Base-by-base conservation (phyloP, 2,329 filamentous ascomycete species). In the Ilyonectria robusta region DNA sequence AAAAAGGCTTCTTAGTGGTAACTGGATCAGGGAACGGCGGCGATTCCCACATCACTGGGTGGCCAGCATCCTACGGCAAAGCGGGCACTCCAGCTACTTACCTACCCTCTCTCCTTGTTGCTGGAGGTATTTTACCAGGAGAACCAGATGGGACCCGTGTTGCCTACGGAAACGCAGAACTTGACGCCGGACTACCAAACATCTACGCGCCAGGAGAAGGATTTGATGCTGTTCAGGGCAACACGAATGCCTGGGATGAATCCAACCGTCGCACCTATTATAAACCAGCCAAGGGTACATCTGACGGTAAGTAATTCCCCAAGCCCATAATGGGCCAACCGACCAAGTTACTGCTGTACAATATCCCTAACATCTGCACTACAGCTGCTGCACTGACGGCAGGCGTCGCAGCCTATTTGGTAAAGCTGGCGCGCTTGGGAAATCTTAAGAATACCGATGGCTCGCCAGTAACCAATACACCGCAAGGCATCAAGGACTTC, bases 331-430 rank as follows among this genome's bases (percentile, higher is more conserved):
- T 10, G 26, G 26, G 26, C 4, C 26, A 6, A 26, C 6, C 6
- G 5, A 26, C 26, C 26, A 6, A 26, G 26, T 26, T 26, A 6
- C 6, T 5, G 5, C 26, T 26, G 6, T 26, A 6, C 26, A 26
- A 26, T 26, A 26, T 26, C 26, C 4, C 26, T 26, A 26, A 26
- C 26, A 26, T 26, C 6, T 26, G 26, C 26, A 26, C 26, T 26
- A 26, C 26, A 26, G 26, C 26, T 26, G 26, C 26, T 26, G 26
- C 47, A 23, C 26, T 59, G n/a, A 59, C 57, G 17, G 40, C 26
- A 23, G 57, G 57, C 4, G 29, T 59, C 21, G 57, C 57, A 26
- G 57, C 57, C 10, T 35, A 35, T 35, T 46, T 53, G 10, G 37
- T 44, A 6, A 42, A 44, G 19, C 33, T 42, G 44, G 42, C 13